phyloP scores from a whole-genome alignment of 2,329 filamentous ascomycete genomes.

The Colletotrichum gloeosporioides region DNA sequence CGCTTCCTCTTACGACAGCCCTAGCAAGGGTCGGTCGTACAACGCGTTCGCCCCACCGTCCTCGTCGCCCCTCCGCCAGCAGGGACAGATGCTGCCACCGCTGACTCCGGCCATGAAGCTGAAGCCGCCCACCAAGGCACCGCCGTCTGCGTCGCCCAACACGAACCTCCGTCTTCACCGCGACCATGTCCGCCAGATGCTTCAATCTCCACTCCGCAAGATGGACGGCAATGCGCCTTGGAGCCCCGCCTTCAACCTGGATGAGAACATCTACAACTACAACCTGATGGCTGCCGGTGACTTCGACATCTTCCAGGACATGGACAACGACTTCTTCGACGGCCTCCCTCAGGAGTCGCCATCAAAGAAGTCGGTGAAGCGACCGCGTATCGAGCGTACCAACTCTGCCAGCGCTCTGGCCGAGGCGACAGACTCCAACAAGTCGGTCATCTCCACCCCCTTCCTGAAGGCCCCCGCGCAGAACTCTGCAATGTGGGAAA shows the following conservation, averaged over 20 bases:
- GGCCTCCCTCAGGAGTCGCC: constrained; percentile 63
- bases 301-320: constrained; percentile 67
- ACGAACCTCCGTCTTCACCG: constrained; percentile 91
- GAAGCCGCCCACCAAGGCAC: constrained; percentile 62
- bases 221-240: constrained; percentile 61
- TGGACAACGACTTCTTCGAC: constrained; percentile 40
- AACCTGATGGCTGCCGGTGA: constrained; percentile 51
- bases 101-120: constrained; percentile 86
- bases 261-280: constrained; percentile 58
- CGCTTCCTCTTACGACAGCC: constrained; percentile 92
- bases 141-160: constrained; percentile 87
- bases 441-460: constrained; percentile 55
- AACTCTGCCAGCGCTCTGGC: constrained; percentile 66
- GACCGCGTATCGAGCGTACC: constrained; percentile 67
- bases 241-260: constrained; percentile 72
- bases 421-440: constrained; percentile 61
- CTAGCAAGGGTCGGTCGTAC: constrained; percentile 70
- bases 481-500: constrained; percentile 49
- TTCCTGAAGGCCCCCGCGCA: constrained; percentile 53
- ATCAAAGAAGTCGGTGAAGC: constrained; percentile 66
- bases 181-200: constrained; percentile 79
- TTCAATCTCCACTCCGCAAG: constrained; percentile 73
- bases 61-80: constrained; percentile 72
- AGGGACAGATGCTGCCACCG: constrained; percentile 72
- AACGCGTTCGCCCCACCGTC: constrained; percentile 59